Conservation (phyloP, 495 filamentous ascomycete species). For the Neurospora terricola region DNA sequence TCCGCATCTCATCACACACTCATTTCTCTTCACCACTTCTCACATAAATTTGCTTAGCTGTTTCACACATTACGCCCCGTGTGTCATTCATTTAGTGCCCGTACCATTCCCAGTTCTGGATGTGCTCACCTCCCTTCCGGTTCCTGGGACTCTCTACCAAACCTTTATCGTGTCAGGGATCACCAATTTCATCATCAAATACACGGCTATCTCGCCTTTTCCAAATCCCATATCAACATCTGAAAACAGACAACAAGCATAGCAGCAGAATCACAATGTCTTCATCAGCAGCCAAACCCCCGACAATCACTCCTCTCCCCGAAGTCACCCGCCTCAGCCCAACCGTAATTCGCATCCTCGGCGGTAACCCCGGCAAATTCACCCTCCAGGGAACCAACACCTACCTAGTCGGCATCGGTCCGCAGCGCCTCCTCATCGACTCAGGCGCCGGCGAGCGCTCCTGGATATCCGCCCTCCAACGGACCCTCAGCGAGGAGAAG, state of each 20-base stretch:
- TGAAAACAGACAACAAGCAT: background rate
- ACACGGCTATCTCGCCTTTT: background rate
- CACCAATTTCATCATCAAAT: background rate
- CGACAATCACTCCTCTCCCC: constrained; percentile 38
- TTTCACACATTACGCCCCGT: background rate
- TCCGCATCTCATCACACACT: background rate
- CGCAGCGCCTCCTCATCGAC: constrained; percentile 63
- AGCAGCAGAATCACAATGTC: background rate
- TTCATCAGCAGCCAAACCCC: constrained; percentile 12
- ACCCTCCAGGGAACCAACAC: constrained; percentile 66
- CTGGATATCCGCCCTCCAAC: constrained; percentile 51
- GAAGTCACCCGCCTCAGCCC: constrained; percentile 59
- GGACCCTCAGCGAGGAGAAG: constrained; percentile 54
- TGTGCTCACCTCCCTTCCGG: background rate
- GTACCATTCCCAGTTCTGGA: background rate
- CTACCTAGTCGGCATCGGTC: constrained; percentile 68
- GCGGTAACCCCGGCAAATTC: constrained; percentile 71
- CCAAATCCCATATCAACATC: background rate
- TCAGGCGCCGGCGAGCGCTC: constrained; percentile 60
- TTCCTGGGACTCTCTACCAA: background rate
- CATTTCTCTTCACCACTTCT: background rate
- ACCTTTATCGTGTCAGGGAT: background rate
- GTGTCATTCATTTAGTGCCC: background rate
- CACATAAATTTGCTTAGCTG: background rate
- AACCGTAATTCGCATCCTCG: constrained; percentile 62